These are phyloP conservation scores for Colletotrichum neosansevieriae DNA, from an alignment of 2,329 filamentous ascomycete species.

Conservation along the genomic window DNA sequence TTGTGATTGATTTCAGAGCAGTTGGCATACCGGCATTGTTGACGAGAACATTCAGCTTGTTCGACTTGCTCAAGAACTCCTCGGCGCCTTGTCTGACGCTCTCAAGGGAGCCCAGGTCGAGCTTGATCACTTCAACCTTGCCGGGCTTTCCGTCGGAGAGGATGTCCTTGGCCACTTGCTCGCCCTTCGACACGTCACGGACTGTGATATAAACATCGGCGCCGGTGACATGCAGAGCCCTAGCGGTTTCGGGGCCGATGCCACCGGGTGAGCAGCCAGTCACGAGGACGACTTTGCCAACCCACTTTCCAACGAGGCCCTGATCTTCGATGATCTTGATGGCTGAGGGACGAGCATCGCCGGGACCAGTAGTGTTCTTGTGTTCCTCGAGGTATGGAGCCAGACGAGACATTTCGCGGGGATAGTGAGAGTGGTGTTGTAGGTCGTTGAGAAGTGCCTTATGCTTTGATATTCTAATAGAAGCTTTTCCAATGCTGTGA, in stretches of 20 bases:
- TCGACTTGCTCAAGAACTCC: constrained; percentile 35
- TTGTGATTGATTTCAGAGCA: too few species aligned
- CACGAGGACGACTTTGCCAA: constrained; percentile 35
- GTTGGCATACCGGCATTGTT: constrained; percentile 44
- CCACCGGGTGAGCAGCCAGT: constrained; percentile 56
- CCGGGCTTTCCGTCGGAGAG: constrained; percentile 38
- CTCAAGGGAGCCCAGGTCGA: constrained; percentile 49
- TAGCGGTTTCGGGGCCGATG: constrained; percentile 57
- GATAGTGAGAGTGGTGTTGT: neutral
- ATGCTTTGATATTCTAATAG: neutral
- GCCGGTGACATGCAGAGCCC: constrained; percentile 36
- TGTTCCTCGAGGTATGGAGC: constrained; percentile 34
- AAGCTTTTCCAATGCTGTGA: neutral
- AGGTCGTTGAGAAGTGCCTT: neutral
- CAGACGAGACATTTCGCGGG: constrained; percentile 22
- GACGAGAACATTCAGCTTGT: constrained; percentile 42
- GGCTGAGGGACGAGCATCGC: constrained; percentile 41
- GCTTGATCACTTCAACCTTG: constrained; percentile 48
- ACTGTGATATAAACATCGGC: constrained; percentile 38
- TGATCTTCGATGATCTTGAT: constrained; percentile 41
- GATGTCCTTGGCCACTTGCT: constrained; percentile 32
- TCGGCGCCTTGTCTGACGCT: constrained; percentile 46
- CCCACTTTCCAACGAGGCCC: constrained; percentile 35
- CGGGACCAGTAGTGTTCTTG: constrained; percentile 34
- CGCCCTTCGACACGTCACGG: constrained; percentile 29